These are phyloP conservation scores for Tremella yokohamensis DNA, from an alignment of 768 basidiomycete species.

Conservation along the genomic window DNA sequence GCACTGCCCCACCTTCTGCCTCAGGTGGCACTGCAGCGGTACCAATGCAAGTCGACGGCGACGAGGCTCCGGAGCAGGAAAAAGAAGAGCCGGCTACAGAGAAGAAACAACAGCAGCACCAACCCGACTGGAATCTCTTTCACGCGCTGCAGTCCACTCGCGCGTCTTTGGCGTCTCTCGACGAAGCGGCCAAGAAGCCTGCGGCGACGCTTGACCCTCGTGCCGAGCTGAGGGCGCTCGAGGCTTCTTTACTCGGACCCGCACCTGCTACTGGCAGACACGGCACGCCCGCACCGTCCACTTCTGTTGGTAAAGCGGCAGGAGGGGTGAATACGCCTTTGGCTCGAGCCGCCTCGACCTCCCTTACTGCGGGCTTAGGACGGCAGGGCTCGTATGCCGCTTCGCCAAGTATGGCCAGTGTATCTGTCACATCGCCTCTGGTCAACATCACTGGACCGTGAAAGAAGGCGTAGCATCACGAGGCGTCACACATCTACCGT, in stretches of 20 bases:
- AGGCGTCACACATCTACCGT: too few species aligned
- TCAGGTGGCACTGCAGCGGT: too few species aligned
- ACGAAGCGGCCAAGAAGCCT: constrained; percentile 17
- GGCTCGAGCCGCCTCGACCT: too few species aligned
- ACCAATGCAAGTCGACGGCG: constrained; percentile 7
- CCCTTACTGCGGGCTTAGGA: too few species aligned
- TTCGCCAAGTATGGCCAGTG: constrained; percentile 2
- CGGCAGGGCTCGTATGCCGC: too few species aligned
- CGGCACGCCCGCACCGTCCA: too few species aligned
- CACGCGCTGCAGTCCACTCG: constrained; percentile 31
- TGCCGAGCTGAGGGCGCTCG: constrained; percentile 22
- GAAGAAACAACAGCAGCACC: not conserved
- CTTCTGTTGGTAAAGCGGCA: too few species aligned
- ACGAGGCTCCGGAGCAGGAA: not conserved
- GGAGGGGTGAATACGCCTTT: too few species aligned
- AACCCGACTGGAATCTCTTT: constrained; percentile 33
- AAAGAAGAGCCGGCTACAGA: constrained; percentile 1
- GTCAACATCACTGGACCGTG: too few species aligned
- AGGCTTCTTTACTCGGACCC: constrained; percentile 8
- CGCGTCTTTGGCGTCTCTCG: constrained; percentile 13
- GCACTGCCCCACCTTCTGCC: not conserved
- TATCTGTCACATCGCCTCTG: not conserved
- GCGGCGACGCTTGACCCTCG: constrained; percentile 9
- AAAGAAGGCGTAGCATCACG: too few species aligned
- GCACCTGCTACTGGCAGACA: not conserved